Base-by-base conservation (phyloP, 2,329 filamentous ascomycete species). In the Gaeumannomyces sp. region DNA sequence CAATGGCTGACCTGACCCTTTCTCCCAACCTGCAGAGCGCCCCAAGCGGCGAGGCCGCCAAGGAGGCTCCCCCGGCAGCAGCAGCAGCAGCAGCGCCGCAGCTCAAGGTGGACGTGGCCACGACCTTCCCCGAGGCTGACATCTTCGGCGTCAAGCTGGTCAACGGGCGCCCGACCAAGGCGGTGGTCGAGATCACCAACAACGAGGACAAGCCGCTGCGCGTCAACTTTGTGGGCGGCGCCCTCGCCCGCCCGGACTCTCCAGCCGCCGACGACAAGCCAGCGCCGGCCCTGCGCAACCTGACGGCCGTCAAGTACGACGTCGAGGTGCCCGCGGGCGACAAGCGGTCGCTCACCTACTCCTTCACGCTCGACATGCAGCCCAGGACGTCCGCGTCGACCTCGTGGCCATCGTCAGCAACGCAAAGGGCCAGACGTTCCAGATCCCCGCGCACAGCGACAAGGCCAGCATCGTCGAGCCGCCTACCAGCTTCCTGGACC, bases 61-160 rank as follows among this genome's bases (percentile, higher is more conserved):
- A 69, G 16, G 61, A 65, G 62, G 64, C 67, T 38, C 63, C 67
- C 59, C 45, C 45, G 22, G 66, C 70, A 69, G 65, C 69, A 5
- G 31, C 31, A 10, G 10, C 31, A 4, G 11, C 35, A 16, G 35
- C 70, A 69, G 65, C 69, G 65, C 66, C 81, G 71, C 79, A 85
- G 69, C 76, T 90, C 72, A 85, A 87, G 68, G 87, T 90, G 76
- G 85, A 88, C 64, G 78, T 89, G 71, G 83, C 83, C 69, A 84
- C 89, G 66, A 82, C 81, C 76, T 85, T 87, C 81, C 79, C 85
- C 78, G 81, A 89, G 74, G 76, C 88, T 80, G 92, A 96, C 81
- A 89, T 96, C 78, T 95, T 97, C 71, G 95, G 94, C 72, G 88
- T 98, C 71, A 97, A 96, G 85, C 88, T 98, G 71, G 86, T 98